Conservation (phyloP, 345 rosid species). For the Capsella bursapastoris region DNA sequence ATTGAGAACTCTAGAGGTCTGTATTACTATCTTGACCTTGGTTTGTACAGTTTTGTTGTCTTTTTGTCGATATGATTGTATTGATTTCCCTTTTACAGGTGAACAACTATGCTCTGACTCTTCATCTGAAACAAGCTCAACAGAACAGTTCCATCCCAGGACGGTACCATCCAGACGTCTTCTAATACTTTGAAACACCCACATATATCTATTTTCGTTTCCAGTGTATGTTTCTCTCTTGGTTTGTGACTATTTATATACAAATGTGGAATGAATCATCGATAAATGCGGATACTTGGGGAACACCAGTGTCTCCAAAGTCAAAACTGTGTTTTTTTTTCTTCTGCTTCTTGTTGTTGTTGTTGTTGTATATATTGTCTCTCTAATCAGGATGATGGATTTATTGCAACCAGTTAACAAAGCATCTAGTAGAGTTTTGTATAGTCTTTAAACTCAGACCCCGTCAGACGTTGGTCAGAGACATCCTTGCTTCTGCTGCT, state of each 20-base stretch:
- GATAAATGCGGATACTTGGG: slow-evolving; percentile 9
- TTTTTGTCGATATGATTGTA: not conserved
- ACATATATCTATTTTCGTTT: slow-evolving; percentile 2
- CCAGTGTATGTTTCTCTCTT: slow-evolving; percentile 26
- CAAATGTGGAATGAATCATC: slow-evolving; percentile 21
- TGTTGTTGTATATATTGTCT: not conserved
- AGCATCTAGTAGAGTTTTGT: not conserved
- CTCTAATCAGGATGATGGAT: not conserved
- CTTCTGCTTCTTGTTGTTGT: not conserved
- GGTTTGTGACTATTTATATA: slow-evolving; percentile 21
- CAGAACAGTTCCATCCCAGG: slow-evolving; percentile 61
- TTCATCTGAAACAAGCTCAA: slow-evolving; percentile 71
- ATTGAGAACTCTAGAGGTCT: slow-evolving; percentile 80
- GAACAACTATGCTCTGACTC: slow-evolving; percentile 72
- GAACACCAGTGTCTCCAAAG: not conserved
- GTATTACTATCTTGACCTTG: not conserved
- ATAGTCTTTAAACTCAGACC: not conserved
- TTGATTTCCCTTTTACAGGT: slow-evolving; percentile 43
- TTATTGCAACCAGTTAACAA: not conserved
- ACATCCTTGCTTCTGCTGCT: not conserved
- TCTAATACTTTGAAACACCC: slow-evolving; percentile 42
- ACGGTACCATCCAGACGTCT: slow-evolving; percentile 80
- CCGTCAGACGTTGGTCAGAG: not conserved
- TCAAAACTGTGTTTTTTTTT: not conserved
- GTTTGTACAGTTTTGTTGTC: not conserved